Conservation (phyloP, 257 asterid species). For the Cordia subcordata region DNA sequence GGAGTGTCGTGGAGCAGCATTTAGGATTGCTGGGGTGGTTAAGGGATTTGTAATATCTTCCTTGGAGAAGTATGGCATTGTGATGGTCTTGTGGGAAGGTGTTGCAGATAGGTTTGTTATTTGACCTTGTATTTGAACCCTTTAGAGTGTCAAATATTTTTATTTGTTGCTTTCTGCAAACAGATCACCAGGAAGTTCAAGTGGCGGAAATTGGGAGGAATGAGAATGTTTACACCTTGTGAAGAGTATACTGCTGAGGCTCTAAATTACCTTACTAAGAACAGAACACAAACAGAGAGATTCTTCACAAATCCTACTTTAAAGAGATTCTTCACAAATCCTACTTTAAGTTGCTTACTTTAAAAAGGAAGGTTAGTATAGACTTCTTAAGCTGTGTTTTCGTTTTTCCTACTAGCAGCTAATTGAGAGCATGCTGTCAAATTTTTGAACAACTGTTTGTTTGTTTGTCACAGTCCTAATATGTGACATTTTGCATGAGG, state of each 20-base stretch:
- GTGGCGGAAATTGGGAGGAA: conserved; percentile 29
- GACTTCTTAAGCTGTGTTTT: background rate
- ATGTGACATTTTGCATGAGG: too few species aligned
- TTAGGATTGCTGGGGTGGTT: conserved; percentile 94
- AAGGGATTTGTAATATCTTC: conserved; percentile 85
- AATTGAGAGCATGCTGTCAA: too few species aligned
- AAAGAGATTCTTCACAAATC: conserved; percentile 58
- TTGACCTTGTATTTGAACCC: background rate
- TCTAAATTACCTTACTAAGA: conserved; percentile 49
- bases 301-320: too few species aligned
- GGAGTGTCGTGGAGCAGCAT: conserved; percentile 99
- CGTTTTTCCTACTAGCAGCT: too few species aligned
- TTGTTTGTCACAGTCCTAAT: too few species aligned
- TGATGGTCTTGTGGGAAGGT: conserved; percentile 59
- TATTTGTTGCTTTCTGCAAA: conserved; percentile 10
- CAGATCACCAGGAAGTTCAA: conserved; percentile 31
- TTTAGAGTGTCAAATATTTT: background rate
- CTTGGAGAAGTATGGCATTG: conserved; percentile 76
- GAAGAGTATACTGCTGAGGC: conserved; percentile 65
- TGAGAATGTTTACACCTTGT: conserved; percentile 47
- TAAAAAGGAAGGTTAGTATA: conserved; percentile 62
- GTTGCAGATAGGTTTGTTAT: conserved; percentile 65
- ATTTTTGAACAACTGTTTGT: too few species aligned
- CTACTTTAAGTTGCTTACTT: conserved; percentile 59
- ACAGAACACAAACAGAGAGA: conserved; percentile 70